Base-by-base conservation (phyloP, 768 basidiomycete genomes). In the Naganishia randhawae region DNA sequence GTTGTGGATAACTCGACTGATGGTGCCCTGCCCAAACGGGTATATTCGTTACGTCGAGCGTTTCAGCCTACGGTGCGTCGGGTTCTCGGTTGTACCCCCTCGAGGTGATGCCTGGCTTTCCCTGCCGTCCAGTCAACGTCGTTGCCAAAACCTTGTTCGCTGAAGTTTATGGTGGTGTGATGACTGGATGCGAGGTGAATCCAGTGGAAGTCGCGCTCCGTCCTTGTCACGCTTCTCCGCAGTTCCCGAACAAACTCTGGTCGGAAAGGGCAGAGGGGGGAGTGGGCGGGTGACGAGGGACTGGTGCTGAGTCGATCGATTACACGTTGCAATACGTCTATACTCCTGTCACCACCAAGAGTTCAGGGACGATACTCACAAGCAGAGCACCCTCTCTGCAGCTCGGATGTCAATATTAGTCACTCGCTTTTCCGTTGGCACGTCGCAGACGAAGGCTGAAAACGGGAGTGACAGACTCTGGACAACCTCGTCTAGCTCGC, bases 141-240 rank as follows among this genome's bases (percentile, higher is more conserved):
- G n/a, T 13, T n/a, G n/a, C 19, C 14, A 22, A 48, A 48, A 48
- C 19, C 45, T 48, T 48, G 45, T 4, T 48, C 25, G 45, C 19
- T 48, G 45, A 11, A 22, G 14, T 17, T n/a, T n/a, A n/a, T 19
- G 42, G 42, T 19, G 42, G 19, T 7, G 16, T 42, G 45, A 48
- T n/a, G 45, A 48, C 11, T 48, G 14, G 45, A 22, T 6, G 3
- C 45, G 7, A 48, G 45, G 45, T 48, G 29, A 33, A 52, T 32
- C 51, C 51, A 14, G 19, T 55, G 9, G 31, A 37, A 2, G 54
- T 54, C 31, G 5, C 53, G 32, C 53, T 32, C 27, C 27, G 32
- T 55, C 54, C 54, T 55, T 5, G 54, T 55, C 54, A 55, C 32
- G 29, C 54, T 55, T 55, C 54, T 37, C n/a, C n/a, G 50, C 10